A percentile compares a stretch with the other conserved stretches of the same genome.
Evolutionary conservation across 2,329 filamentous ascomycete genomes (phyloP).

Genomic region (Fusarium concolor): DNA sequence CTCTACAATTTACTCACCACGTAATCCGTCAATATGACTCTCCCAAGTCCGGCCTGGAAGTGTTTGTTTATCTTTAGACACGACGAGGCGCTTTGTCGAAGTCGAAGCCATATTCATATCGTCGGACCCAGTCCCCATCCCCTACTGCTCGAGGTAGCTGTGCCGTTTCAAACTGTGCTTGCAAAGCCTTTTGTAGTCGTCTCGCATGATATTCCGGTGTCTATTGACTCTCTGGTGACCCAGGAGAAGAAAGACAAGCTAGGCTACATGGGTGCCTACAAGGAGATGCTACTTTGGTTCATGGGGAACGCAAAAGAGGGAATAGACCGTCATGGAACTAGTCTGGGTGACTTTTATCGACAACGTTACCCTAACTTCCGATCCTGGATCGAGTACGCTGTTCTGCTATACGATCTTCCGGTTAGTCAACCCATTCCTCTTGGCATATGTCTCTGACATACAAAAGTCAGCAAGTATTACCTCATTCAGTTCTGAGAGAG

Average conservation of each 20-base stretch:
- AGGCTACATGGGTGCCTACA: background rate
- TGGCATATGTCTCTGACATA: background rate
- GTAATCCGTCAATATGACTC: background rate
- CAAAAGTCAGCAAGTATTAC: background rate
- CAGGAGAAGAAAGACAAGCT: background rate
- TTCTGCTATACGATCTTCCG: background rate
- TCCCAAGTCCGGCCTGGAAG: background rate
- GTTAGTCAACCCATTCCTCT: background rate
- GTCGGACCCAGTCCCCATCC: background rate
- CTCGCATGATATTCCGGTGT: background rate
- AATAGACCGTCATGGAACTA: background rate
- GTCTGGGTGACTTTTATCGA: background rate
- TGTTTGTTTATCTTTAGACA: background rate
- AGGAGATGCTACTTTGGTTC: background rate
- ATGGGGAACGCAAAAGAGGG: background rate
- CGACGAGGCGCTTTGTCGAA: background rate
- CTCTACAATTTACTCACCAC: background rate
- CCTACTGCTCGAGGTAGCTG: background rate
- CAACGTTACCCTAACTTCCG: background rate
- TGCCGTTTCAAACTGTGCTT: background rate
- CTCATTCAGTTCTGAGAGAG: background rate
- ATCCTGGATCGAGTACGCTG: background rate
- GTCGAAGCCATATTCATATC: background rate
- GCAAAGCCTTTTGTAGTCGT: background rate
- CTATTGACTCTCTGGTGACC: background rate